Evolutionary conservation across 1,284 basidiomycete species (phyloP).

Genomic region (Paramarasmius palmivorus): DNA sequence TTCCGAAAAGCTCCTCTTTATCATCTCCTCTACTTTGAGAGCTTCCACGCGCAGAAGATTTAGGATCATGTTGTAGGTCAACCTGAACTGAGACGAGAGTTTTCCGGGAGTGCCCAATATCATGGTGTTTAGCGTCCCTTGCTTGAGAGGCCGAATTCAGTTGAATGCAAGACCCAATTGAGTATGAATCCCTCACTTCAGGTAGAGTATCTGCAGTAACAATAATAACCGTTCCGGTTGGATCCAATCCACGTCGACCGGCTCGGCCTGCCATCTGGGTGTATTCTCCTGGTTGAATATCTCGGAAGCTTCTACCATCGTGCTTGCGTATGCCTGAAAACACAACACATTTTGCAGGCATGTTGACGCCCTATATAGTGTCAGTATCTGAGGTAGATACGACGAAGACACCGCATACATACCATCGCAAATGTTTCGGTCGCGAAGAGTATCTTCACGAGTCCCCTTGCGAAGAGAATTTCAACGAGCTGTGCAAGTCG

Average conservation of each 20-base stretch:
- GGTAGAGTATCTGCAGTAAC: slow-evolving; percentile 85
- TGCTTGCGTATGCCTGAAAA: slow-evolving; percentile 97
- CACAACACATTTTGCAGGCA: slow-evolving; percentile 97
- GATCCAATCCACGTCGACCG: slow-evolving; percentile 92
- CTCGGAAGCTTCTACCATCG: slow-evolving; percentile 91
- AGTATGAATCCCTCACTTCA: slow-evolving; percentile 56
- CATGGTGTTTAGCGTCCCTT: slow-evolving; percentile 80
- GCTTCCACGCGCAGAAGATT: slow-evolving; percentile 97
- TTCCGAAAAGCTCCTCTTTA: slow-evolving; percentile 98
- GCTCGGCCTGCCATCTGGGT: slow-evolving; percentile 99
- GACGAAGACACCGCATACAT: slow-evolving; percentile 19
- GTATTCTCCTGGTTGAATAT: slow-evolving; percentile 89
- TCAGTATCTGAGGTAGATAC: slow-evolving; percentile 8
- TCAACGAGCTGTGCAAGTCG: slow-evolving; percentile 78
- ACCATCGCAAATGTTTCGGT: slow-evolving; percentile 99
- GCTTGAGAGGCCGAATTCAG: slow-evolving; percentile 42
- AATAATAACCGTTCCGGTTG: slow-evolving; percentile 95
- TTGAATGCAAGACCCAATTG: slow-evolving; percentile 5
- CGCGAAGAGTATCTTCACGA: slow-evolving; percentile 97
- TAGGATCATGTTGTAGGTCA: slow-evolving; percentile 99
- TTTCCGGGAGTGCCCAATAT: slow-evolving; percentile 92
- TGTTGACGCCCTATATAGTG: slow-evolving; percentile 86
- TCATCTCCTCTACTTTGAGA: slow-evolving; percentile 98
- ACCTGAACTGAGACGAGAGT: slow-evolving; percentile 94
- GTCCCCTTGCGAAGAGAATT: slow-evolving; percentile 91